These are phyloP conservation scores for Mucor irregularis DNA, from an alignment of 371 early-diverging fungal species.

Conservation along the genomic window DNA sequence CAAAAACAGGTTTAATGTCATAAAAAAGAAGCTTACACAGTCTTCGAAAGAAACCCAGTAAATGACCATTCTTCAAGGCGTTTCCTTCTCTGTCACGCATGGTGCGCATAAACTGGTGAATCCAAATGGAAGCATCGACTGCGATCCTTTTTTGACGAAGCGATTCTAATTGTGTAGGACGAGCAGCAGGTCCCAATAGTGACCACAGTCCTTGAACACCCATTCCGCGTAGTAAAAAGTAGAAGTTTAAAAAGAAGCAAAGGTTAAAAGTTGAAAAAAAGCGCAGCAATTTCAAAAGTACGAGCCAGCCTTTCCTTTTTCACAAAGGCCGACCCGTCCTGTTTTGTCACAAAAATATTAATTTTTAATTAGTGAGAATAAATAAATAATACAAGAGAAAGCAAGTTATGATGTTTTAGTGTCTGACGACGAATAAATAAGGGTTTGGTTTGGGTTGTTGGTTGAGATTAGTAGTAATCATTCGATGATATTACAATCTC, in stretches of 20 bases:
- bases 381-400: constrained; percentile 1
- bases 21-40: constrained; percentile 93
- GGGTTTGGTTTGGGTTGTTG: background rate
- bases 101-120: constrained; percentile 93
- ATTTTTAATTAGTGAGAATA: background rate
- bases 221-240: constrained; percentile 54
- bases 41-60: constrained; percentile 92
- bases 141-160: constrained; percentile 77
- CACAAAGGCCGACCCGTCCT: too few species aligned
- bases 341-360: too few species aligned
- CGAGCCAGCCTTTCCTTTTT: too few species aligned
- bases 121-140: constrained; percentile 96
- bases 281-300: too few species aligned
- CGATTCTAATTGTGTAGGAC: constrained; percentile 80
- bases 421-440: constrained; percentile 6
- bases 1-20: constrained; percentile 92
- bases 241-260: background rate
- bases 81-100: constrained; percentile 90
- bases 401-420: background rate
- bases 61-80: constrained; percentile 78
- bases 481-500: constrained; percentile 11
- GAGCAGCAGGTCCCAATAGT: constrained; percentile 79
- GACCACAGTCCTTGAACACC: constrained; percentile 97
- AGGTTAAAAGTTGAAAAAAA: too few species aligned
- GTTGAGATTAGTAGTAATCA: background rate